Evolutionary conservation across 345 rosid genomes (phyloP), one percentile per base, ranked within the genome.

Genomic region (Ceriops tagal): DNA sequence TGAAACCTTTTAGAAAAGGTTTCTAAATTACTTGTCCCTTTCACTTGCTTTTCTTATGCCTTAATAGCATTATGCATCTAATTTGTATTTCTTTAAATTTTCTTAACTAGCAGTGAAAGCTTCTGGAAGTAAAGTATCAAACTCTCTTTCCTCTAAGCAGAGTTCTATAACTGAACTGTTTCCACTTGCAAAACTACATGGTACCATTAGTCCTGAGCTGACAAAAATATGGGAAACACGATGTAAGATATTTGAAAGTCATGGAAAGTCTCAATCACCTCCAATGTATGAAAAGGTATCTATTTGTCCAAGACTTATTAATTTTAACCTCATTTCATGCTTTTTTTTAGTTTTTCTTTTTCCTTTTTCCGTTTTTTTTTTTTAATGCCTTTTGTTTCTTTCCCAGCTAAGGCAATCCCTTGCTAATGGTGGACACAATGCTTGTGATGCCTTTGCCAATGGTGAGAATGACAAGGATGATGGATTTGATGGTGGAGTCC

Each of bases 1-100:
- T 89, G 76, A 92, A 81, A 80, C 92, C 96, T 72, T 92, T 87
- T 72, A 86, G 68, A 78, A 89, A 84, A 90, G 98, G 99, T 95
- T 58, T 51, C 16, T 69, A 37, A 65, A 63, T 26, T 20, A 30
- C 43, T 47, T 26, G 37, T 53, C 68, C 65, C 56, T 76, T 65
- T 60, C 65, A 51, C 65, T 61, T 49, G 1, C 62, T 55, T 65
- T 53, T 4, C 77, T 55, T 64, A 52, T 53, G 63, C 37, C 61
- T 6, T 39, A 18, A 61, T 51, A 61, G 67, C 35, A 8, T 61
- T 76, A 11, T 35, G 60, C 28, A 24, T 62, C 79, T 75, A 58
- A 73, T 71, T 56, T 74, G 34, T 30, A 16, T 66, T 52, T n/a
- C 28, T 28, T 64, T 53, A 51, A 30, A 64, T 70, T 67, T 76